phyloP scores from a whole-genome alignment of 2,329 filamentous ascomycete species.

The Xylaria sp. region DNA sequence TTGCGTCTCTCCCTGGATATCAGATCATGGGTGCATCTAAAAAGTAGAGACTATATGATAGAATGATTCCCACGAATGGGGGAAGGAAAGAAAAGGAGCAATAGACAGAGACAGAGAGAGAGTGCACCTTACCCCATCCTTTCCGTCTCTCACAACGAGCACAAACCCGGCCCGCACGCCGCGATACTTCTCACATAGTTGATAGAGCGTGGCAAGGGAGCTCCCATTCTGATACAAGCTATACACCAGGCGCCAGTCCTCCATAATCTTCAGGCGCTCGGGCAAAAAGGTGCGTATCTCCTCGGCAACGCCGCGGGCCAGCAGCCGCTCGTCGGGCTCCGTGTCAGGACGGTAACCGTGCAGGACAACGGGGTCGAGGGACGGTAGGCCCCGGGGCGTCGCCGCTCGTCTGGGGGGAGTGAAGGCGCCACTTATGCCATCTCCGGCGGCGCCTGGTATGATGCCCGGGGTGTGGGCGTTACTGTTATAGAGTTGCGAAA shows the following conservation, averaged over 20 bases:
- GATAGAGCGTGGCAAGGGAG: conserved; percentile 86
- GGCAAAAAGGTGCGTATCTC: conserved; percentile 92
- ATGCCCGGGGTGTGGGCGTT: conserved; percentile 23
- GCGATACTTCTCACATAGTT: conserved; percentile 75
- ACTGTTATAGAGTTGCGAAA: conserved; percentile 44
- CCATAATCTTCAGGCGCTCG: conserved; percentile 84
- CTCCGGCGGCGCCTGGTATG: conserved; percentile 43
- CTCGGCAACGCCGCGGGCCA: conserved; percentile 82
- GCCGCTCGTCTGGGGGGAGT: conserved; percentile 49
- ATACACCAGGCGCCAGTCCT: conserved; percentile 88
- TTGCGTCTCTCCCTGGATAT: neutral
- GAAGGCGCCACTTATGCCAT: conserved; percentile 69
- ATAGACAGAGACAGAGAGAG: neutral
- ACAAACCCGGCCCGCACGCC: conserved; percentile 86
- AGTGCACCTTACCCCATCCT: conserved; percentile 71
- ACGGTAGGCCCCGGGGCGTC: conserved; percentile 77
- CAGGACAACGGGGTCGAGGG: conserved; percentile 82
- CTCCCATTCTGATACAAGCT: conserved; percentile 93
- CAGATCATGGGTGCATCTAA: neutral
- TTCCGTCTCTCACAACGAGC: conserved; percentile 82
- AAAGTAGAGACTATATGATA: neutral
- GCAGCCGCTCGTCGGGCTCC: conserved; percentile 68
- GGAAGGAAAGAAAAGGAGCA: neutral
- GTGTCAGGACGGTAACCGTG: conserved; percentile 73
- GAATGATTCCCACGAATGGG: too few species aligned